Percentiles rank a stretch among this genome's conserved stretches.
Evolutionary conservation across 352 stramenopile genomes (phyloP).

Genomic region (Halophytophthora batemanensis): DNA sequence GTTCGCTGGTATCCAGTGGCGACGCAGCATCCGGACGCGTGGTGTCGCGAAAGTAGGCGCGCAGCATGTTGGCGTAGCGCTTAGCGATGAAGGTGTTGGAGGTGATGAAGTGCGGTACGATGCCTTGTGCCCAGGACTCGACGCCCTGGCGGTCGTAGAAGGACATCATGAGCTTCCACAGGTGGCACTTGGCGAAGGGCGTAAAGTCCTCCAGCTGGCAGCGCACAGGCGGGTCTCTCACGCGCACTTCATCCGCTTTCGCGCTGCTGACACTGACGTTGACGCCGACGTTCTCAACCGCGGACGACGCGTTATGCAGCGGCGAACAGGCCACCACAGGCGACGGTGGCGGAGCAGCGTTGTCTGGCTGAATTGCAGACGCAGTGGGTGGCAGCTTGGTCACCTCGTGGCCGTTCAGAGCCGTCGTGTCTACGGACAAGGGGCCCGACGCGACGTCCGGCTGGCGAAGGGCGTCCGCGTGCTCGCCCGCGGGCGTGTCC

Average conservation of each 20-base stretch:
- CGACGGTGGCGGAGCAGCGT: no score
- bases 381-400: slow-evolving; percentile 7
- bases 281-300: no score
- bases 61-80: slow-evolving; percentile 77
- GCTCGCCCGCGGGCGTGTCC: slow-evolving; percentile 8
- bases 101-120: slow-evolving; percentile 96
- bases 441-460: background rate
- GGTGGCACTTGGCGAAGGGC: slow-evolving; percentile 81
- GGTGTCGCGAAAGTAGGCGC: slow-evolving; percentile 66
- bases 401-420: slow-evolving; percentile 23
- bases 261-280: no score
- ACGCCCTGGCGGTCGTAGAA: slow-evolving; percentile 88
- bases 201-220: slow-evolving; percentile 90
- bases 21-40: slow-evolving; percentile 26
- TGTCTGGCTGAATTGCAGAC: background rate
- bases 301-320: no score
- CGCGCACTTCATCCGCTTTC: slow-evolving; percentile 58
- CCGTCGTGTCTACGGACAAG: background rate
- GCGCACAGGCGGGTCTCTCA: slow-evolving; percentile 22
- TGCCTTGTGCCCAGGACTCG: slow-evolving; percentile 89
- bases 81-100: slow-evolving; percentile 95
- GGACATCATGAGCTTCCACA: slow-evolving; percentile 96
- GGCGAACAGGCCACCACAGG: no score
- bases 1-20: slow-evolving; percentile 69
- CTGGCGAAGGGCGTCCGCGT: slow-evolving; percentile 17